A percentile compares a stretch with the other conserved stretches of the same genome.
Evolutionary conservation across 2,329 filamentous ascomycete genomes (phyloP).

Genomic region (Cucurbitaria berberidis): DNA sequence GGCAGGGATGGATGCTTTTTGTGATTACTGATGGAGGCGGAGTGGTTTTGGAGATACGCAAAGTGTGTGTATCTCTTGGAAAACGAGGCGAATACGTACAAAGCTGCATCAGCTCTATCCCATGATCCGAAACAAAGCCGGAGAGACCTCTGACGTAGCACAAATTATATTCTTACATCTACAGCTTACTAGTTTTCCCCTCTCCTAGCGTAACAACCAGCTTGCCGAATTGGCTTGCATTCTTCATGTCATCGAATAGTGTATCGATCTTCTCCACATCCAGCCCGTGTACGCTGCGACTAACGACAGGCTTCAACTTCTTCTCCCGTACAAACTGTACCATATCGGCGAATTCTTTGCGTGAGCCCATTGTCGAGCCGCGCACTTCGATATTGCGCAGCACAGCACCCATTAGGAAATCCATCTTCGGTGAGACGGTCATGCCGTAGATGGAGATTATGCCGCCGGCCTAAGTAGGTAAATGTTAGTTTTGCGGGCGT

Average conservation of each 20-base stretch:
- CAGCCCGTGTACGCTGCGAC: slow-evolving; percentile 73
- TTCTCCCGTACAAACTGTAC: slow-evolving; percentile 77
- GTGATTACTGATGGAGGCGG: no score
- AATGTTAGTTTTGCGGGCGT: not conserved
- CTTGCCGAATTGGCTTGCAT: slow-evolving; percentile 88
- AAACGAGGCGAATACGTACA: no score
- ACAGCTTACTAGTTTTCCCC: slow-evolving; percentile 41
- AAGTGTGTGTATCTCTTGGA: no score
- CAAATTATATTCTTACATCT: not conserved
- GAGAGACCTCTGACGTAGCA: not conserved
- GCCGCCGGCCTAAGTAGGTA: slow-evolving; percentile 65
- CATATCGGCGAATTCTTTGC: slow-evolving; percentile 91
- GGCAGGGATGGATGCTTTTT: no score
- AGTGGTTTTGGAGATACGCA: no score
- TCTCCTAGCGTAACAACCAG: slow-evolving; percentile 68
- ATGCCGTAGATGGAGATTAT: slow-evolving; percentile 90
- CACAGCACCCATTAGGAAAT: slow-evolving; percentile 82
- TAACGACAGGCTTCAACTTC: slow-evolving; percentile 78
- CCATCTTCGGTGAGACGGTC: slow-evolving; percentile 85
- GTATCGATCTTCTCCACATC: slow-evolving; percentile 78
- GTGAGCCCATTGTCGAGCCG: slow-evolving; percentile 89
- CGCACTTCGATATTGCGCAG: slow-evolving; percentile 86
- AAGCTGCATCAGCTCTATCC: no score
- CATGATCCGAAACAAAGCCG: no score
- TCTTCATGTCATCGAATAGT: slow-evolving; percentile 87